A percentile compares a stretch with the other conserved stretches of the same genome.
phyloP scores from a whole-genome alignment of 2,329 filamentous ascomycete genomes.

The Scytalidium sp. region DNA sequence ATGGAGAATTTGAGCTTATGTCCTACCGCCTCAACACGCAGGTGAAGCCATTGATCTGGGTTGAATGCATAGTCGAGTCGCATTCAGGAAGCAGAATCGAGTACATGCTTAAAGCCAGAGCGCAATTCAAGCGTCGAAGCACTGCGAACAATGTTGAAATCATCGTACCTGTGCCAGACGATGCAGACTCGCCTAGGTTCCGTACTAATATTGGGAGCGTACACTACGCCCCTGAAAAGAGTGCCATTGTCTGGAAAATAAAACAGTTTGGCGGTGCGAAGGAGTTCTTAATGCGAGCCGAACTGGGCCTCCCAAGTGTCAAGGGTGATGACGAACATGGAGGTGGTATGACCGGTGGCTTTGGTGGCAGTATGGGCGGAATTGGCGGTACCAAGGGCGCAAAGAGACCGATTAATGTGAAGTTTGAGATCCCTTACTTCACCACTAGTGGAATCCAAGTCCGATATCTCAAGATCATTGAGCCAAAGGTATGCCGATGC shows the following conservation, averaged over 20 bases:
- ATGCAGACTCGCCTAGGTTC: slow-evolving; percentile 94
- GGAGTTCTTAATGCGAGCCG: slow-evolving; percentile 97
- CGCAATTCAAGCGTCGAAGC: slow-evolving; percentile 96
- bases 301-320: slow-evolving; percentile 90
- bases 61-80: slow-evolving; percentile 94
- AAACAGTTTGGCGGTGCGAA: slow-evolving; percentile 99
- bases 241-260: slow-evolving; percentile 99
- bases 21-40: slow-evolving; percentile 98
- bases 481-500: slow-evolving; percentile 94
- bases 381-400: slow-evolving; percentile 78
- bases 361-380: slow-evolving; percentile 95
- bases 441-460: slow-evolving; percentile 99
- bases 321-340: slow-evolving; percentile 93
- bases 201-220: slow-evolving; percentile 96
- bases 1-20: slow-evolving; percentile 99
- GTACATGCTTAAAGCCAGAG: slow-evolving; percentile 98
- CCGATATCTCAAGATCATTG: slow-evolving; percentile 97
- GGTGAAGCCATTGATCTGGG: slow-evolving; percentile 98
- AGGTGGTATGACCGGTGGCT: slow-evolving; percentile 96
- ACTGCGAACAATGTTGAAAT: slow-evolving; percentile 99
- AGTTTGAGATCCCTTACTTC: slow-evolving; percentile 99
- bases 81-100: slow-evolving; percentile 95
- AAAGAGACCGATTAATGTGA: slow-evolving; percentile 96
- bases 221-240: slow-evolving; percentile 96
- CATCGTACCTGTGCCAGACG: slow-evolving; percentile 92